Base-by-base conservation (phyloP, 805 yeast species). In the Kazachstania taianensis region DNA sequence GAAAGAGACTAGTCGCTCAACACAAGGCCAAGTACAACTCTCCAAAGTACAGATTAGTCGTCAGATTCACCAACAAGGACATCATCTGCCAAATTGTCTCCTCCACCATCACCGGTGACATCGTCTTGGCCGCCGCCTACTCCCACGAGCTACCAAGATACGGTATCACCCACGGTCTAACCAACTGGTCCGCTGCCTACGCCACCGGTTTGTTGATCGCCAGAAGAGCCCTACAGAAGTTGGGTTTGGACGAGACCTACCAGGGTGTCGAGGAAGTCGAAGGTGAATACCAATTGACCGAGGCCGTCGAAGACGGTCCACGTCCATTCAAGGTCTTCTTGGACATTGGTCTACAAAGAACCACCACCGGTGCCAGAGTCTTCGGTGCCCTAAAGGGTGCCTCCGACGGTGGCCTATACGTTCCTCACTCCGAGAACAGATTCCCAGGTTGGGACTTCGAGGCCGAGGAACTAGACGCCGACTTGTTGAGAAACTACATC, bases 361-460 rank as follows among this genome's bases (percentile, higher is more conserved):
- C 98, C 73, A 92, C 98, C 74, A 87, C 97, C 62, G 98, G 98
- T 85, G 96, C 97, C 66, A 84, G 94, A 73, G 78, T 92, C 68
- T 92, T 92, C 63, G 98, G 97, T 84, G 96, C 92, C 65, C 75
- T 92, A 64, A 92, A 92, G 81, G 98, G 98, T 82, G 98, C 98
- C 63, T 89, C 97, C 50, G 98, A 92, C 68, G 98, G 98, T 83
- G 98, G 98, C 61, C 76, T 92, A 62, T 85, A 82, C 87, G 75
- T 92, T 65, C 98, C 98, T 57, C 98, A 92, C 87, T 85, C 94
- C 59, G 83, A 94, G 65, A 87, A 87, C 79, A 87, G 98, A 81
- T 92, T 87, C 95, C 98, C 98, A 72, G 98, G 98, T 75, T 92
- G 89, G 94, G 98, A 92, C 71, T 84, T 89, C 61, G 98, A 92